Conservation (phyloP, 108 stramenopile species). For the Skeletonema marinoi region DNA sequence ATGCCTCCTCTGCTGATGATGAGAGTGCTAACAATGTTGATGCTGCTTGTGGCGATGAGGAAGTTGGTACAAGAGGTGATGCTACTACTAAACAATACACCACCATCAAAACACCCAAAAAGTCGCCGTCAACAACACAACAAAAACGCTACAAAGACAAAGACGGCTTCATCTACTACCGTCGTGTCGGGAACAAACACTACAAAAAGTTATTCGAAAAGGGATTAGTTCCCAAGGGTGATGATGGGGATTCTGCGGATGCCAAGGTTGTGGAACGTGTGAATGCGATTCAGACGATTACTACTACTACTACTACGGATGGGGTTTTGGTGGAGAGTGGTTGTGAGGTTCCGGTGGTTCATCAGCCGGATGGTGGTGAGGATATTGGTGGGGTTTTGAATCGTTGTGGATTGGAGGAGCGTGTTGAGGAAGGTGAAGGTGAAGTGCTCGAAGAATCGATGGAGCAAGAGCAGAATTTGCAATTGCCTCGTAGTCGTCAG, state of each 20-base stretch:
- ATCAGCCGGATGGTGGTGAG: no score
- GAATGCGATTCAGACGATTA: not conserved
- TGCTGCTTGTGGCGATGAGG: not conserved
- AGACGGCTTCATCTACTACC: conserved; percentile 2
- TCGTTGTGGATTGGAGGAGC: no score
- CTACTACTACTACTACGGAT: not conserved
- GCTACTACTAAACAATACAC: not conserved
- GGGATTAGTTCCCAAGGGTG: not conserved
- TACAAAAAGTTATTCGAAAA: not conserved
- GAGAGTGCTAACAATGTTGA: not conserved
- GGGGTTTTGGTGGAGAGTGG: no score
- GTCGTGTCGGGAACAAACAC: not conserved
- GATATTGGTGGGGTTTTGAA: no score
- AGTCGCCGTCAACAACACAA: no score
- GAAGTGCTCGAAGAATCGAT: not conserved
- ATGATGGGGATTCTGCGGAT: not conserved
- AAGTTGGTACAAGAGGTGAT: no score
- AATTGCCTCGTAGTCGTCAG: not conserved
- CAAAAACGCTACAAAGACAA: conserved; percentile 4
- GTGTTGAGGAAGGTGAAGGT: not conserved
- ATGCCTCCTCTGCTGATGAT: not conserved
- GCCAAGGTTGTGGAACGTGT: not conserved
- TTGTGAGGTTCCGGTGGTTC: no score
- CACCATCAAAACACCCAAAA: not conserved
- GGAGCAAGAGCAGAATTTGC: not conserved